A percentile compares a stretch with the other conserved stretches of the same genome.
Conservation (phyloP, 306 rosid genomes). For the Pterocarpus macrocarpus region DNA sequence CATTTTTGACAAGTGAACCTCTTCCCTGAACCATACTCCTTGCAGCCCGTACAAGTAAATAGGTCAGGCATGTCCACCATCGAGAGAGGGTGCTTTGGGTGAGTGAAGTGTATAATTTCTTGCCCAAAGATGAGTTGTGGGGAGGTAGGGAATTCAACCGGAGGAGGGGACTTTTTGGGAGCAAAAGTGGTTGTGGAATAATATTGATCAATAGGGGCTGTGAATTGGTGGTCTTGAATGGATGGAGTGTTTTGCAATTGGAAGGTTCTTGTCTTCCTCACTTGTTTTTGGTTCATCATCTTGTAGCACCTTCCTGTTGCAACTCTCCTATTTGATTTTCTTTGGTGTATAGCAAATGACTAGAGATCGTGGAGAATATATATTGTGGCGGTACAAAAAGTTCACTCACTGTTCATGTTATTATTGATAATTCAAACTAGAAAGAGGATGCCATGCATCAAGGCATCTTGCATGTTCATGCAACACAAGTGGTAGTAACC, state of each 20-base stretch:
- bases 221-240: slow-evolving; percentile 41
- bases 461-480: slow-evolving; percentile 44
- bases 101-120: slow-evolving; percentile 72
- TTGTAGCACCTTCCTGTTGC: too few species aligned
- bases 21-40: slow-evolving; percentile 83
- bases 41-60: slow-evolving; percentile 80
- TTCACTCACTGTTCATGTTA: slow-evolving; percentile 43
- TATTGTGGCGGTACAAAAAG: slow-evolving; percentile 44
- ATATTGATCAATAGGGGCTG: slow-evolving; percentile 9
- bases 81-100: slow-evolving; percentile 76
- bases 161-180: slow-evolving; percentile 44
- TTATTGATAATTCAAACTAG: background rate
- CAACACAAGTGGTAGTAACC: slow-evolving; percentile 27
- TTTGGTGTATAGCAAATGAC: slow-evolving; percentile 45
- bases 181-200: slow-evolving; percentile 23
- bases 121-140: slow-evolving; percentile 71
- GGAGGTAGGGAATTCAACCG: slow-evolving; percentile 64
- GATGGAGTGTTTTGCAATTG: slow-evolving; percentile 49
- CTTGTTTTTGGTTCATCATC: slow-evolving; percentile 44
- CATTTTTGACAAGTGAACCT: slow-evolving; percentile 78
- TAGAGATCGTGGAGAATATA: slow-evolving; percentile 43
- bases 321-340: background rate
- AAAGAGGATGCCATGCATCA: slow-evolving; percentile 41
- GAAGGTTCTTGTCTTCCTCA: slow-evolving; percentile 52
- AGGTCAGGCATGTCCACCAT: slow-evolving; percentile 59